Evolutionary conservation across 192 early-diverging fungal species (phyloP).

Genomic region (Rhizoclosmatium sp.): DNA sequence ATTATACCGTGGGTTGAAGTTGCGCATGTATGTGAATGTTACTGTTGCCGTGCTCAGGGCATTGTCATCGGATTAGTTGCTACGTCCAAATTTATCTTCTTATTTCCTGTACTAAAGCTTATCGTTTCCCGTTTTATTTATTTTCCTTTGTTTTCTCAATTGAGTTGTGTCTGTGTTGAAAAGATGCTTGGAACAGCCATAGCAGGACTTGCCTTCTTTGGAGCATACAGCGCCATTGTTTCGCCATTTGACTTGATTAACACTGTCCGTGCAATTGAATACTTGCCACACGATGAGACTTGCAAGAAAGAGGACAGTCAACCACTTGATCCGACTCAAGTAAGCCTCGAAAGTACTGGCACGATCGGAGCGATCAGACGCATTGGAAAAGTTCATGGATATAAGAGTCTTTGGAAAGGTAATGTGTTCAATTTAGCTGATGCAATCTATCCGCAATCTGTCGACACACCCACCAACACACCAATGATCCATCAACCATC

Average conservation of each 20-base stretch:
- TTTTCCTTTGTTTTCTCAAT: too few relatives aligned
- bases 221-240: background rate
- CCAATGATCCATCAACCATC: too few relatives aligned
- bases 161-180: background rate
- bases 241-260: background rate
- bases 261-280: background rate
- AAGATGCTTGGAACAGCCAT: background rate
- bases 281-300: background rate
- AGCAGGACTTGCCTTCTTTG: background rate
- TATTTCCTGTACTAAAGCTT: background rate
- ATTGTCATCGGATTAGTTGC: constrained; percentile 5
- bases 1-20: constrained; percentile 54
- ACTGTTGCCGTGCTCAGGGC: constrained; percentile 15
- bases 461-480: too few relatives aligned
- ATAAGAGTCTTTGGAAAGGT: background rate
- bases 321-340: background rate
- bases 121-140: too few relatives aligned
- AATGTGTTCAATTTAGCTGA: background rate
- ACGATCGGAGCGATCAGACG: background rate
- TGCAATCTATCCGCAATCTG: too few relatives aligned
- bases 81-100: background rate
- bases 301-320: background rate
- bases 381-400: background rate
- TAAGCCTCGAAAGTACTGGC: background rate
- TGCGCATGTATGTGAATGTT: constrained; percentile 42